A percentile compares a stretch with the other conserved stretches of the same genome.
Evolutionary conservation across 2,329 filamentous ascomycete genomes (phyloP).

Genomic region (Byssochlamys sp.): DNA sequence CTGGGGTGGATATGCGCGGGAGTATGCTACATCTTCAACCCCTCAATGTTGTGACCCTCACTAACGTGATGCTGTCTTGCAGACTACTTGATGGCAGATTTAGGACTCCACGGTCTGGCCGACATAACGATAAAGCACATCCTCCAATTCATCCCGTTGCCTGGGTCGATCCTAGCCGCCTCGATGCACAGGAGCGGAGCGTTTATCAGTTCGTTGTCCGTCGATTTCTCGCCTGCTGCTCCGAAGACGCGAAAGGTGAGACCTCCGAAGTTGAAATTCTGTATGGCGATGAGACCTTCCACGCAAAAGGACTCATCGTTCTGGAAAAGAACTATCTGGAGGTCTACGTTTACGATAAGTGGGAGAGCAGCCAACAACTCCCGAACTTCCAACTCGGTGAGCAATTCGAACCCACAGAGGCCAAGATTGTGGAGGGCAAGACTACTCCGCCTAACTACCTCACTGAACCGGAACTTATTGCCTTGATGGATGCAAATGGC

Average conservation of each 20-base stretch:
- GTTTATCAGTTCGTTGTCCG: constrained; percentile 89
- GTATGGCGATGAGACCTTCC: constrained; percentile 76
- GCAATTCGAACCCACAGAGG: constrained; percentile 76
- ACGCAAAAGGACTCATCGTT: constrained; percentile 72
- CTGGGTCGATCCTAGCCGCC: constrained; percentile 56
- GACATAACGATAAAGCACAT: constrained; percentile 91
- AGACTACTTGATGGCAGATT: constrained; percentile 66
- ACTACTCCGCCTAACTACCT: constrained; percentile 76
- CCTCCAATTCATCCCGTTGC: constrained; percentile 92
- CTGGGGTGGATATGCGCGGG: constrained; percentile 76
- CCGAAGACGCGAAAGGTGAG: constrained; percentile 80
- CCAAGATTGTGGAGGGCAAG: constrained; percentile 81
- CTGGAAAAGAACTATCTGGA: constrained; percentile 86
- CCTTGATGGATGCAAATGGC: constrained; percentile 94
- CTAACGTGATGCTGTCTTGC: constrained; percentile 1
- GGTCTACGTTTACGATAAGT: constrained; percentile 92
- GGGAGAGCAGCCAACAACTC: constrained; percentile 76
- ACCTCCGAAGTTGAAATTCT: constrained; percentile 74
- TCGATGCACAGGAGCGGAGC: constrained; percentile 58
- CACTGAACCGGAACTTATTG: constrained; percentile 90
- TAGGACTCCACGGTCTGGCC: constrained; percentile 68
- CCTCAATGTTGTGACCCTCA: neutral
- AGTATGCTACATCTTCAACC: constrained; percentile 21
- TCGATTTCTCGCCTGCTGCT: constrained; percentile 89
- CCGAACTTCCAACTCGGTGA: constrained; percentile 73